phyloP scores from a whole-genome alignment of 305 asterid species.

The Solanum hybrid region DNA sequence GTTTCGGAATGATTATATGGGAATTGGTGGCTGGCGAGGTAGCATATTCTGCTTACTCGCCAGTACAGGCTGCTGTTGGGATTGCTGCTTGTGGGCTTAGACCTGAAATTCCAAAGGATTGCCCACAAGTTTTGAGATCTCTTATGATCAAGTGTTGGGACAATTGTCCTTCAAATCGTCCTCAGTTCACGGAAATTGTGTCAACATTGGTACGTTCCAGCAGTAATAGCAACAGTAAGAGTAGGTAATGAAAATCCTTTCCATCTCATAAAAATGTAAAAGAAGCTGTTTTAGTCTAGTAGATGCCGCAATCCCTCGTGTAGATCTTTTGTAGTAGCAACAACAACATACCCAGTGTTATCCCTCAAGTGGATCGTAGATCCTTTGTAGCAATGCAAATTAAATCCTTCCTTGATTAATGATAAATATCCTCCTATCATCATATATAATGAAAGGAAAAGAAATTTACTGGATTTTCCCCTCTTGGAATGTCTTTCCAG shows the following conservation, averaged over 20 bases:
- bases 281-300: neutral
- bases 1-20: conserved; percentile 90
- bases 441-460: neutral
- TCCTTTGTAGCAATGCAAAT: neutral
- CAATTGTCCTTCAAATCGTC: conserved; percentile 73
- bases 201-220: conserved; percentile 39
- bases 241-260: conserved; percentile 27
- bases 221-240: conserved; percentile 20
- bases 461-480: neutral
- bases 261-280: neutral
- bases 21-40: conserved; percentile 80
- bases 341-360: neutral
- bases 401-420: neutral
- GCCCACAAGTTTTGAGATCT: conserved; percentile 61
- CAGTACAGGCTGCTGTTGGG: conserved; percentile 96
- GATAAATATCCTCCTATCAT: neutral
- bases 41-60: conserved; percentile 86
- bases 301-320: neutral
- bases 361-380: neutral
- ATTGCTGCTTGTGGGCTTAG: conserved; percentile 97
- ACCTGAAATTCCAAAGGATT: conserved; percentile 78
- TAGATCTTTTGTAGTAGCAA: neutral
- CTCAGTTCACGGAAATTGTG: conserved; percentile 65
- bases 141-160: conserved; percentile 89
- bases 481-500: neutral